phyloP scores from a whole-genome alignment of 768 basidiomycete genomes.

The Lepiota subincarnata region DNA sequence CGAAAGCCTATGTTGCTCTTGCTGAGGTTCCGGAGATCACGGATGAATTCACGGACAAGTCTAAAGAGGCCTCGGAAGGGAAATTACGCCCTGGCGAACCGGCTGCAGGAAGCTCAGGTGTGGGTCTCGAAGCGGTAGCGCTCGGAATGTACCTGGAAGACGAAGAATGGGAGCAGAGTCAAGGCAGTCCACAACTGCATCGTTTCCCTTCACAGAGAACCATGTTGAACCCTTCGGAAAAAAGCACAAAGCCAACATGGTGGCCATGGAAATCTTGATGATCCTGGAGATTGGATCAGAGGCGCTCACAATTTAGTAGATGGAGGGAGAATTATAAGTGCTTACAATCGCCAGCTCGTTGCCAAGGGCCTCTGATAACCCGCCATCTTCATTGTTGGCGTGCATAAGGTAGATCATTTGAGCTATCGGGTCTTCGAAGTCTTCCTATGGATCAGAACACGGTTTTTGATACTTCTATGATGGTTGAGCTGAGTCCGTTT shows the following conservation, averaged over 20 bases:
- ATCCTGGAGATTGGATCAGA: neutral
- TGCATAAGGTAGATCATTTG: no score
- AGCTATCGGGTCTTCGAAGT: no score
- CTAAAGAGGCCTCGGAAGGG: conserved; percentile 21
- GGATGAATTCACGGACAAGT: conserved; percentile 25
- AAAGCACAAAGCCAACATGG: neutral
- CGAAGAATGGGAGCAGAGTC: conserved; percentile 11
- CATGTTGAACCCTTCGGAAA: neutral
- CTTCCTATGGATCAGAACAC: no score
- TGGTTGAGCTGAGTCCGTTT: no score
- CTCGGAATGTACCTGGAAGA: conserved; percentile 13
- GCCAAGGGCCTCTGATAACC: no score
- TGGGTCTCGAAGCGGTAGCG: conserved; percentile 3
- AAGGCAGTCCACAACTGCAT: neutral
- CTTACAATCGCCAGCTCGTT: no score
- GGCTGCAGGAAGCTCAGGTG: neutral
- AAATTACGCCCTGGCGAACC: neutral
- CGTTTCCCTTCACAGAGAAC: neutral
- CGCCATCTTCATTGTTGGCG: no score
- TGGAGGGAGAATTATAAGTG: neutral
- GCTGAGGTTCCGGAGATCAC: conserved; percentile 42
- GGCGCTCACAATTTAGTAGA: neutral
- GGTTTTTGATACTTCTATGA: no score
- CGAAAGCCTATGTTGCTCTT: conserved; percentile 66
- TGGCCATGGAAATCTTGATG: conserved; percentile 8